Base-by-base conservation (phyloP, 2,329 filamentous ascomycete genomes). In the Didymella exigua region DNA sequence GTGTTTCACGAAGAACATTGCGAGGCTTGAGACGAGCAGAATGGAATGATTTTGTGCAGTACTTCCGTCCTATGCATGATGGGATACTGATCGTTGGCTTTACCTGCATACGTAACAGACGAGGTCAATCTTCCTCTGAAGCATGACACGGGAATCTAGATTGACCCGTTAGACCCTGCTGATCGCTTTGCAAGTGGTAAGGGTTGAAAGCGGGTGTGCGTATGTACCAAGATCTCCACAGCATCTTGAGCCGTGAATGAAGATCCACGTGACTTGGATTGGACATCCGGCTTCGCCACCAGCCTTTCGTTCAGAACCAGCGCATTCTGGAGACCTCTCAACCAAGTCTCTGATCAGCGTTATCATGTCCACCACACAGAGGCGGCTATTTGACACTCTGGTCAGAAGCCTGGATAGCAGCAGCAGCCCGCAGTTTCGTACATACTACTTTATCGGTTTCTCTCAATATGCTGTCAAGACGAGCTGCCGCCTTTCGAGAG, bases 371-470 rank as follows among this genome's bases (percentile, higher is more conserved):
- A 68, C 80, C 29, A 60, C 70, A 8, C n/a, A n/a, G n/a, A n/a
- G n/a, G n/a, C n/a, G 75, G 73, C 52, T 81, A 81, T 54, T 65
- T 68, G 40, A 77, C 73, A 29, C 73, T 78, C 3, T 76, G 73
- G 1, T 69, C 76, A 5, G 56, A 72, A 21, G 69, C 70, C n/a
- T 71, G 81, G 18, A 68, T 75, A 14, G 58, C 66, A 7, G 65
- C 69, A 4, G 72, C 76, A 21, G 68, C 75, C 2, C 58, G 63
- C 6, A 61, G 73, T 38, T 81, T 80, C 60, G 70, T 62, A 8
- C 76, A 81, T 56, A 67, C 66, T 40, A 73, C 77, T 4, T 68
- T 36, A 9, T 9, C 33, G 13, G 16, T 18, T 1, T 77, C 76
- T 14, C 68, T 80, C 8, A 70, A 70, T 7, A 74, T 79, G 62